Base-by-base conservation (phyloP, 129 eudicot genomes). In the Rutidosis leptorrhynchoides region DNA sequence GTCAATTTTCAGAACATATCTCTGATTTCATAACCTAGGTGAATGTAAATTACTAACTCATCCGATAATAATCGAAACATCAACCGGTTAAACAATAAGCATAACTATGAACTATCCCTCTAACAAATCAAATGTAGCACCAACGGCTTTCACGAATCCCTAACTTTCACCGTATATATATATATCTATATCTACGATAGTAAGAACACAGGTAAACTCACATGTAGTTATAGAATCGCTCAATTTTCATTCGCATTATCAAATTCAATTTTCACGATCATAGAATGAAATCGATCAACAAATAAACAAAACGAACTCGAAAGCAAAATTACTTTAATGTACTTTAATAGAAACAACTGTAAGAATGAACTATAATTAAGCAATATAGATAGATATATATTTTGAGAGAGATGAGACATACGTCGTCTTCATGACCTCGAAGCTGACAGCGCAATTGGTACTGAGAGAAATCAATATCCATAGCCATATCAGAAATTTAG, bases 381-480 rank as follows among this genome's bases (percentile, higher is more conserved):
- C 8, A 33, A 40, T 16, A 49, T 15, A 9, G n/a, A 45, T 16
- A 43, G 17, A 43, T 14, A 43, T 17, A n/a, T 1, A 48, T n/a
- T 16, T n/a, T 40, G 62, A 51, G 64, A 49, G 40, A 69, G 35
- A 35, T 58, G 67, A 71, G 51, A 65, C 42, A 21, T 88, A 93
- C 98, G 48, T 93, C 98, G 68, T 82, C 98, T 68, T 93, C 95
- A 70, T 85, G 98, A 68, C 98, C 98, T 40, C 72, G 81, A 52
- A 93, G 95, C 74, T 93, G 85, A 57, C 83, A 80, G 53, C 96
- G 81, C 62, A 93, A 73, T 52, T 72, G 81, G 71, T 85, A 88
- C 77, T 77, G 73, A 9, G 68, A 53, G 49, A 71, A 80, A 70
- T 88, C 96, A 81, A 93, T 72, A 66, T 88, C 98, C 98, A 93